Evolutionary conservation across 345 rosid species (phyloP).

Genomic region (Linum usitatissimum): DNA sequence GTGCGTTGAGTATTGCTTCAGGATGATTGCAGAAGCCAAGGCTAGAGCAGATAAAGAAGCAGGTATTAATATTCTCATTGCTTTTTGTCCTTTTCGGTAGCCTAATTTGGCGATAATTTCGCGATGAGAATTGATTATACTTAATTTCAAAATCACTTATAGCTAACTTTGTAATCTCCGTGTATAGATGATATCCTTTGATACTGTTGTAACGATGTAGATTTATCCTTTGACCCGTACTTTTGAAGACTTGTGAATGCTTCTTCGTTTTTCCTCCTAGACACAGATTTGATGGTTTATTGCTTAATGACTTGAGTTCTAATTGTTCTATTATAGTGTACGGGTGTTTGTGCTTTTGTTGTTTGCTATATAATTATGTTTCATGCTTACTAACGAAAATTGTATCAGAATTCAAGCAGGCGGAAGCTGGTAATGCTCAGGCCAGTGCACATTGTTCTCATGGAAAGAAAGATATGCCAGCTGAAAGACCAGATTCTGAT

Average conservation of each 20-base stretch:
- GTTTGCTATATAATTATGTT: not conserved
- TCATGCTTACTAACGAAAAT: not conserved
- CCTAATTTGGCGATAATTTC: not conserved
- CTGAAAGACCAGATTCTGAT: conserved; percentile 23
- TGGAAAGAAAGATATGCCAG: conserved; percentile 24
- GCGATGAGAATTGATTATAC: too few relatives aligned
- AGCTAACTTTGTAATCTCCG: too few relatives aligned
- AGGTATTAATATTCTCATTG: conserved; percentile 18
- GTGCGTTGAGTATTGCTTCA: conserved; percentile 73
- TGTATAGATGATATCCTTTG: not conserved
- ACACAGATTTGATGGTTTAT: too few relatives aligned
- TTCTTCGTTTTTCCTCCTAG: not conserved
- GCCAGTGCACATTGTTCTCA: conserved; percentile 16
- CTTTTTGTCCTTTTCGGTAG: not conserved
- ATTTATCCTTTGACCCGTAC: not conserved
- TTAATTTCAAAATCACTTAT: too few relatives aligned
- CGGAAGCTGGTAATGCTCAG: conserved; percentile 18
- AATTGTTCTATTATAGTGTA: too few relatives aligned
- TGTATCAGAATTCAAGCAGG: conserved; percentile 29
- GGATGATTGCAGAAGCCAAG: conserved; percentile 57
- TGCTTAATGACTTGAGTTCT: not conserved
- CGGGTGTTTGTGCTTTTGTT: not conserved
- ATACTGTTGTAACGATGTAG: not conserved
- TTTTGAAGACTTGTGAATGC: not conserved
- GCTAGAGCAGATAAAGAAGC: conserved; percentile 28